phyloP scores from a whole-genome alignment of 768 basidiomycete species.

The Cystobasidiopsis lactophilus region DNA sequence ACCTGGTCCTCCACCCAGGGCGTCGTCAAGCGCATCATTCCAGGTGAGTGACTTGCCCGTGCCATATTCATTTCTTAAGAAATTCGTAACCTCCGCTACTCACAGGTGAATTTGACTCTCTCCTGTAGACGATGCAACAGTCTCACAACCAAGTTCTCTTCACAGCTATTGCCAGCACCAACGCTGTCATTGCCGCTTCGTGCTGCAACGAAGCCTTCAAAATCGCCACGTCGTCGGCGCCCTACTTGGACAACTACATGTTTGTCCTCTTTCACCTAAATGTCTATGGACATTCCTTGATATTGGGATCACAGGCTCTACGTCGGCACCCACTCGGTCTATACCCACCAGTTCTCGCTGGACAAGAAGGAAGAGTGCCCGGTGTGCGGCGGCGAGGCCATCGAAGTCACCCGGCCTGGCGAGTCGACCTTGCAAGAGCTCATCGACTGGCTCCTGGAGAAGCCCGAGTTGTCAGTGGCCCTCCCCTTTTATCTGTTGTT shows the following conservation, averaged over 20 bases:
- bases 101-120: too few species aligned
- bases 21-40: constrained; percentile 95
- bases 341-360: constrained; percentile 92
- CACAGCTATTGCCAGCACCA: constrained; percentile 93
- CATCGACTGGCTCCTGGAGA: constrained; percentile 68
- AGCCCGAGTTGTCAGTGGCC: constrained; percentile 60
- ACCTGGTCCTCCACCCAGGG: constrained; percentile 96
- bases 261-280: background rate
- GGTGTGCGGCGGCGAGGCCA: constrained; percentile 78
- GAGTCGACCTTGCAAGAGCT: constrained; percentile 64
- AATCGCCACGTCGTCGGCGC: constrained; percentile 83
- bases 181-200: constrained; percentile 91
- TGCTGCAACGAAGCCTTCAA: constrained; percentile 99
- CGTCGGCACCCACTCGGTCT: constrained; percentile 85
- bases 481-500: background rate
- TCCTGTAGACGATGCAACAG: background rate
- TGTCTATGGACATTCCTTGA: background rate
- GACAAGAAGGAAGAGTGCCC: constrained; percentile 84
- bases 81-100: too few species aligned
- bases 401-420: constrained; percentile 43
- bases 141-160: background rate
- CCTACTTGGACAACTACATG: constrained; percentile 90
- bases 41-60: background rate
- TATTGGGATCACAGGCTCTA: constrained; percentile 36
- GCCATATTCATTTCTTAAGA: background rate